phyloP scores from a whole-genome alignment of 306 rosid species.

The Gastrolobium bilobum region DNA sequence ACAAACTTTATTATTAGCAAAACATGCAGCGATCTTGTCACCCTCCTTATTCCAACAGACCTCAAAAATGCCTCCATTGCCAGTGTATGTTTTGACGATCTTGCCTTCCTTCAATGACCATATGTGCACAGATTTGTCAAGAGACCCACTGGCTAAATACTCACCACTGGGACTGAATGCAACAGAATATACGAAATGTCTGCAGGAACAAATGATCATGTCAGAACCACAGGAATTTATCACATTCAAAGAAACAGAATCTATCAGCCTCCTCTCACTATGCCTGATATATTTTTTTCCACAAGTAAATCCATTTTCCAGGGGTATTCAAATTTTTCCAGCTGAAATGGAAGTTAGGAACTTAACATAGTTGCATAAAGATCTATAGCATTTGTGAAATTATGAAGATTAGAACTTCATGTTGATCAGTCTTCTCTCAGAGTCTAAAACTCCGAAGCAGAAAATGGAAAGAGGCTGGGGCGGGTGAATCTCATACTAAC shows the following conservation, averaged over 20 bases:
- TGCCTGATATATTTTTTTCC: slow-evolving; percentile 19
- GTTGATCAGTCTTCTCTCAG: slow-evolving; percentile 15
- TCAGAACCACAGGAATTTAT: neutral
- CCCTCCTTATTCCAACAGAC: slow-evolving; percentile 96
- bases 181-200: slow-evolving; percentile 84
- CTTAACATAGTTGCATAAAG: slow-evolving; percentile 2
- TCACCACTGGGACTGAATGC: slow-evolving; percentile 93
- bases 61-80: slow-evolving; percentile 86
- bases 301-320: too few species aligned
- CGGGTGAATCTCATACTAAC: neutral
- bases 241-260: neutral
- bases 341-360: neutral
- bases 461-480: neutral
- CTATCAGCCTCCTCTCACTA: neutral
- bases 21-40: slow-evolving; percentile 88
- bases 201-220: slow-evolving; percentile 40
- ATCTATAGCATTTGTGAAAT: slow-evolving; percentile 16
- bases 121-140: slow-evolving; percentile 79
- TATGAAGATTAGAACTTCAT: slow-evolving; percentile 12
- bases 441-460: slow-evolving; percentile 1
- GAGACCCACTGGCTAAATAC: slow-evolving; percentile 89
- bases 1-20: slow-evolving; percentile 78
- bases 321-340: too few species aligned
- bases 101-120: slow-evolving; percentile 91
- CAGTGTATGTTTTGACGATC: slow-evolving; percentile 78